Base-by-base conservation (phyloP, 2,329 filamentous ascomycete genomes). In the Zelopaecilomyces penicillatus region DNA sequence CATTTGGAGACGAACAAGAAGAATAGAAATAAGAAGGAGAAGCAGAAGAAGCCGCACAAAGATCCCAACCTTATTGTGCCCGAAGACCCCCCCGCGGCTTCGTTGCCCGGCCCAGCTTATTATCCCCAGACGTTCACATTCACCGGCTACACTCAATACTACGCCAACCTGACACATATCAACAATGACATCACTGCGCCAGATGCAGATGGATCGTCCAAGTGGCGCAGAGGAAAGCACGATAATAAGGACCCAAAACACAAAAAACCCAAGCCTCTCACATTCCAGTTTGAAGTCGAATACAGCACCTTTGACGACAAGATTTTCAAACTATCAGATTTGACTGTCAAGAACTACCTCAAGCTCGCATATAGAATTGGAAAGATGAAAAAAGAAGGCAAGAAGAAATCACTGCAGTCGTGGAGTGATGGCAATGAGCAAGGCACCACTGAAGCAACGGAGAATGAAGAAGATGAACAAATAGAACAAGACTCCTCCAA, bases 141-240 rank as follows among this genome's bases (percentile, higher is more conserved):
- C 50, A 74, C 84, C 3, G 81, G 87, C 5, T 96, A 88, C 63
- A 88, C 81, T 4, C 93, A 98, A 57, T 96, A 94, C 64, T 96
- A 81, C 63, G 89, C 91, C 49, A 98, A 98, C 62, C 69, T 98
- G n/a, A 97, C 91, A 0, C 69, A 79, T 47, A 83, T 95, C 65
- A 94, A 97, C 66, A 86, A 89, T 54, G 78, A 85, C 48, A 73
- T 81, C 39, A 57, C 64, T 2, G 54, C 62, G 7, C 63, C 61
- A 5, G 46, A 54, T 10, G 46, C 52, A 8, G 50, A 51, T 7
- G 51, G 60, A n/a, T 62, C 64, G 9, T 30, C n/a, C 6, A 72
- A 70, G 49, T 85, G 83, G 80, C 76, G 78, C 32, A 69, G 80
- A 46, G 82, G 82, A 43, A 82, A 80, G 54, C 76, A 82, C 58